These are phyloP conservation scores for Ricinus communis DNA, from an alignment of 345 rosid genomes.

Conservation along the genomic window DNA sequence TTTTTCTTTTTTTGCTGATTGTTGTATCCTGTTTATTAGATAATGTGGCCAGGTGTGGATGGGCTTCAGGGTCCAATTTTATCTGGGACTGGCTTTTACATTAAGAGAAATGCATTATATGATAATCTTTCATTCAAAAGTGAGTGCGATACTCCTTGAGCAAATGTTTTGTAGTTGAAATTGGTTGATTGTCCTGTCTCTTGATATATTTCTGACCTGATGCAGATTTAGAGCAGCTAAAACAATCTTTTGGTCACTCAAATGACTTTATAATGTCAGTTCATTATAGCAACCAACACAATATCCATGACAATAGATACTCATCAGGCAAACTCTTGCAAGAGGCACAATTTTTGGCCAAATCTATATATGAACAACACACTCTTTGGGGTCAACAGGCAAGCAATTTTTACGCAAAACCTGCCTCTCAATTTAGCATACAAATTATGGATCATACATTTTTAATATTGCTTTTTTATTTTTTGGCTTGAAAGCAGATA, in stretches of 20 bases:
- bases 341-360: conserved; percentile 20
- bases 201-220: not conserved
- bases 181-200: not conserved
- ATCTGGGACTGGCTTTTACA: conserved; percentile 46
- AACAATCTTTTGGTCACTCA: conserved; percentile 17
- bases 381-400: conserved; percentile 28
- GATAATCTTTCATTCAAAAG: conserved; percentile 9
- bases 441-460: not conserved
- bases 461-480: not conserved
- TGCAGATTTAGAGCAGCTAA: conserved; percentile 17
- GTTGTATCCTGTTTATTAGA: conserved; percentile 12
- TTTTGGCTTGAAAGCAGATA: conserved; percentile 20
- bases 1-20: too few species aligned
- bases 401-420: not conserved
- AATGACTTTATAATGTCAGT: conserved; percentile 16
- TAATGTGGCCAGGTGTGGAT: conserved; percentile 17
- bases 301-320: not conserved
- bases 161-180: not conserved
- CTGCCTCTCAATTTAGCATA: not conserved
- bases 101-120: conserved; percentile 39
- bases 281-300: not conserved
- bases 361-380: conserved; percentile 14
- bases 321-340: not conserved
- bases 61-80: conserved; percentile 40
- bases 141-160: not conserved